A percentile compares a stretch with the other conserved stretches of the same genome.
These are phyloP conservation scores for Hypericum androsaemum DNA, from an alignment of 345 rosid genomes.

Conservation along the genomic window DNA sequence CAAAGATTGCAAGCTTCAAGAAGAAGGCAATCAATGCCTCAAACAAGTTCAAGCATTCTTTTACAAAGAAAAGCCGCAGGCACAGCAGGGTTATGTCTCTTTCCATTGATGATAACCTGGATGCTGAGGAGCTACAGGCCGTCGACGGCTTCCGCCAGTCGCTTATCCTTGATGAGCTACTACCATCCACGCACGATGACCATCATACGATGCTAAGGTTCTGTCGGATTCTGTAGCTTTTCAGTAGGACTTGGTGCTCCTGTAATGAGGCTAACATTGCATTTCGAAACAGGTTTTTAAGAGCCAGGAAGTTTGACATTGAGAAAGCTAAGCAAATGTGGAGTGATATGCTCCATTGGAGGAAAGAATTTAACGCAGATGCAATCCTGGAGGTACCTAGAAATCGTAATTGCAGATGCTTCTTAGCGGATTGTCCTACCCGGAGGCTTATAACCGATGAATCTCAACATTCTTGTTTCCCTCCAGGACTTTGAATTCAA, in stretches of 20 bases:
- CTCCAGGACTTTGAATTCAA: not conserved
- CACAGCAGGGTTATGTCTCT: conserved; percentile 3
- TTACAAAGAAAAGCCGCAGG: conserved; percentile 2
- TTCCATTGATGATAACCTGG: not conserved
- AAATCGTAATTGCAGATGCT: not conserved
- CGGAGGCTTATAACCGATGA: not conserved
- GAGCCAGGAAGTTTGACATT: conserved; percentile 4
- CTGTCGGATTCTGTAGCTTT: too few relatives aligned
- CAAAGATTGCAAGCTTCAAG: not conserved
- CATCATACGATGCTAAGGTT: conserved; percentile 4
- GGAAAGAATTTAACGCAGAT: not conserved
- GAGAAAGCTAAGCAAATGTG: conserved; percentile 2
- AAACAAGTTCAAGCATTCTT: not conserved
- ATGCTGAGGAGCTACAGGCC: not conserved
- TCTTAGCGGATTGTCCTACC: not conserved
- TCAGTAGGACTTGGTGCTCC: too few relatives aligned
- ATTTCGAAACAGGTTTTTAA: not conserved
- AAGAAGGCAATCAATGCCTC: conserved; percentile 2
- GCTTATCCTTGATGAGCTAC: not conserved
- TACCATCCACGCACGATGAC: not conserved
- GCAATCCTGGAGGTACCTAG: not conserved
- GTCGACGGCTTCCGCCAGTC: conserved; percentile 1
- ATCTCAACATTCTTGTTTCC: not conserved
- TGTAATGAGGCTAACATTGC: too few relatives aligned
- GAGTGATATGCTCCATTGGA: conserved; percentile 1